Evolutionary conservation across 1,284 basidiomycete genomes (phyloP), one percentile per base, ranked within the genome.

Genomic region (Cryptococcus jaspeensis): DNA sequence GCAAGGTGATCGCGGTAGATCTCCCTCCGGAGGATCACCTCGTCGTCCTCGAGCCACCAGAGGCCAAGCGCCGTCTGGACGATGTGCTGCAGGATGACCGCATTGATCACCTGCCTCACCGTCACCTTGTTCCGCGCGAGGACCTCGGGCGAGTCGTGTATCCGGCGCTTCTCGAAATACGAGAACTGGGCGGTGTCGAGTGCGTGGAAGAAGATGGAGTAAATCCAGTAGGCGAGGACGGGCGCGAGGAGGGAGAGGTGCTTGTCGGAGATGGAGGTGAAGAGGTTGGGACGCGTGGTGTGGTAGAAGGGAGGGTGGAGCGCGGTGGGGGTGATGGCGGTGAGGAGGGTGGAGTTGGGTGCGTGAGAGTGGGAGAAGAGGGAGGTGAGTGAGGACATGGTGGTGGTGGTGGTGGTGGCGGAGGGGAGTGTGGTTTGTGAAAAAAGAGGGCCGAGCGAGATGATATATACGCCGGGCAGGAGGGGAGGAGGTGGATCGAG

Each of bases 81-180:
- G 35, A 84, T 69, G 62, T 99, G 94, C 76, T 96, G 92, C 36
- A 92, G 65, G 16, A 93, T 52, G 52, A 98, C 93, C 3, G 89
- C 89, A 67, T 80, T 77, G 47, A 95, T 69, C 52, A 98, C 93
- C 59, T 90, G 76, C 1, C 70, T 59, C 11, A 85, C 83, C 0
- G 87, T 85, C 11, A 87, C 93, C 16, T 85, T 83, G 73, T 99
- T 99, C 56, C 85, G 82, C 2, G 84, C 75, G 61, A 83, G 82
- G 61, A 92, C 85, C 73, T 98, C 94, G 13, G 81, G 82, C 0
- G 89, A 88, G 53, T 93, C 89, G 76, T 99, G 95, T 53, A 99
- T 86, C 40, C 92, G 84, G 75, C 90, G 89, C 58, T 83, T 84
- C 65, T 96, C 87, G 42, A 97, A 84, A 83, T 87, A 90, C 63